A percentile compares a stretch with the other conserved stretches of the same genome.
These are phyloP conservation scores for Saccharomycopsis hybrid DNA, from an alignment of 1,139 yeast genomes.

Conservation along the genomic window DNA sequence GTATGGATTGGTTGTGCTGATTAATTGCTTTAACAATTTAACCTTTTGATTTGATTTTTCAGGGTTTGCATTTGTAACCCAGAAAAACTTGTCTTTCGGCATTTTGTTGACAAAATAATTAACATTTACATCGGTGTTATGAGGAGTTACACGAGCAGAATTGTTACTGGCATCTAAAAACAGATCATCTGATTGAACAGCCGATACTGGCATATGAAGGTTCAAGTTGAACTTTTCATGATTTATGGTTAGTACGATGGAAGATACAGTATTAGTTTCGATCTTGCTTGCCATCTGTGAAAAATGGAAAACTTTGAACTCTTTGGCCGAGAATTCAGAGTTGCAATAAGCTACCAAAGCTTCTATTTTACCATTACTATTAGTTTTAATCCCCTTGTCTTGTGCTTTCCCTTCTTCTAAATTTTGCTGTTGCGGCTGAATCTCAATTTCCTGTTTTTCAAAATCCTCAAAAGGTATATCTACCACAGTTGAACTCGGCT, in stretches of 20 bases:
- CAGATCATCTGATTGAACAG: conserved; percentile 5
- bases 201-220: conserved; percentile 12
- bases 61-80: conserved; percentile 8
- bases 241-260: conserved; percentile 6
- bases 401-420: conserved; percentile 4
- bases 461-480: conserved; percentile 6
- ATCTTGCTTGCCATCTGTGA: conserved; percentile 14
- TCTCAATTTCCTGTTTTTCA: not conserved
- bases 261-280: conserved; percentile 6
- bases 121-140: conserved; percentile 2
- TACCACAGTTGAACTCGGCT: not conserved
- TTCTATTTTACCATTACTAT: too few relatives aligned
- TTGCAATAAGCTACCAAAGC: too few relatives aligned
- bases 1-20: conserved; percentile 14
- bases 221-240: conserved; percentile 14
- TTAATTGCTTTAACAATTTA: conserved; percentile 1
- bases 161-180: conserved; percentile 13
- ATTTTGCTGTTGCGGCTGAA: conserved; percentile 1
- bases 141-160: conserved; percentile 6
- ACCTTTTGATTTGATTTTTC: too few relatives aligned
- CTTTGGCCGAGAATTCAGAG: conserved; percentile 4
- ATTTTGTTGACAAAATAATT: conserved; percentile 8
- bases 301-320: conserved; percentile 17
- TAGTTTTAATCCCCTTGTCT: too few relatives aligned
- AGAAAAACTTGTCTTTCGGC: conserved; percentile 11